Evolutionary conservation across 1,139 yeast genomes (phyloP).

Genomic region (Pneumocystis carinii): DNA sequence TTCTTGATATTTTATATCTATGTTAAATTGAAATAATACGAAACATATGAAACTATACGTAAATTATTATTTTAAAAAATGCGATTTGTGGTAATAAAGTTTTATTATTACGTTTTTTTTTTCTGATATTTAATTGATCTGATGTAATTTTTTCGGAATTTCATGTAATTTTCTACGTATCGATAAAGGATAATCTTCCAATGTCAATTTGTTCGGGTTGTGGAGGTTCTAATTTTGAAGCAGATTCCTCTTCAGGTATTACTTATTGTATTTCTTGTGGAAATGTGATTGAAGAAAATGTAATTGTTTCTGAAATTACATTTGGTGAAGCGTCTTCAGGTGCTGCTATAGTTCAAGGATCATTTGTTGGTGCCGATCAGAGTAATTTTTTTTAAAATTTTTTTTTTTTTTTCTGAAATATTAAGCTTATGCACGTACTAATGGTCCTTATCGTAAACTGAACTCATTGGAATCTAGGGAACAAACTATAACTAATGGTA

Average conservation of each 20-base stretch:
- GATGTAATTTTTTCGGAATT: background rate
- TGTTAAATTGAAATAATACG: background rate
- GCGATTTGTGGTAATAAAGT: background rate
- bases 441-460: conserved; percentile 30
- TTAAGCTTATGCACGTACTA: conserved; percentile 46
- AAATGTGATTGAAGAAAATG: conserved; percentile 74
- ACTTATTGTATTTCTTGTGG: conserved; percentile 74
- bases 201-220: background rate
- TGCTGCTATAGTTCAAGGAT: conserved; percentile 91
- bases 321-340: conserved; percentile 87
- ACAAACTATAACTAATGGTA: conserved; percentile 55
- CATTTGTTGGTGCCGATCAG: conserved; percentile 82
- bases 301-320: conserved; percentile 87
- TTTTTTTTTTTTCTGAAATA: background rate
- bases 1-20: background rate
- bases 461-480: conserved; percentile 59
- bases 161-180: background rate
- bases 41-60: background rate
- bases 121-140: background rate
- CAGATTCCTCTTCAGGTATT: background rate
- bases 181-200: background rate
- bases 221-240: background rate
- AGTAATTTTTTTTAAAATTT: conserved; percentile 8
- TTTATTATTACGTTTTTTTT: no score
- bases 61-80: background rate